Conservation (phyloP, 2,329 filamentous ascomycete species). For the Pestalotiopsis sp. region DNA sequence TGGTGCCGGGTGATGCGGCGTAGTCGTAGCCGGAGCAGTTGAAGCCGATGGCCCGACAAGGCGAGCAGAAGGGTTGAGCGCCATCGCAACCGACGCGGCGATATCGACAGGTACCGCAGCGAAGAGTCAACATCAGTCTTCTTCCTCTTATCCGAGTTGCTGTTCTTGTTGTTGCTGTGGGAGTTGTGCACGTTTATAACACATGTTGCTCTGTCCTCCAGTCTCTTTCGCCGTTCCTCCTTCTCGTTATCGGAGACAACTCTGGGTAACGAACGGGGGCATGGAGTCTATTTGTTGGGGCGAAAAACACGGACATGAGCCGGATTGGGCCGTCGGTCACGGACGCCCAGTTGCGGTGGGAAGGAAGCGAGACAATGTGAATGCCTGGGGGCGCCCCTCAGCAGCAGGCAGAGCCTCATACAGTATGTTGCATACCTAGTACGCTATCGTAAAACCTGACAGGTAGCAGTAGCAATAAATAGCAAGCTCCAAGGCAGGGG, state of each 20-base stretch:
- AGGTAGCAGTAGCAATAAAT: neutral
- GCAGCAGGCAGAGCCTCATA: slow-evolving; percentile 3
- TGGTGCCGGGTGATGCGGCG: neutral
- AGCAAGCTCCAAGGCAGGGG: neutral
- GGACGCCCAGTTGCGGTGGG: neutral
- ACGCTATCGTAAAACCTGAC: neutral
- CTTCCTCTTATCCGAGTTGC: neutral
- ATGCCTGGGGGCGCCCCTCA: slow-evolving; percentile 1
- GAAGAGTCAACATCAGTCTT: slow-evolving; percentile 1
- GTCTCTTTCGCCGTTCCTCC: neutral
- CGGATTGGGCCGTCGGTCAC: neutral
- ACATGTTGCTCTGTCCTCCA: neutral
- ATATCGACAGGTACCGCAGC: slow-evolving; percentile 10
- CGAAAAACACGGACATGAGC: neutral
- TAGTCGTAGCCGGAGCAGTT: slow-evolving; percentile 11
- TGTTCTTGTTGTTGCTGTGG: neutral
- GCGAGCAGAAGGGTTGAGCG: slow-evolving; percentile 7
- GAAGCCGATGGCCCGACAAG: slow-evolving; percentile 6
- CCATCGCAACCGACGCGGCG: slow-evolving; percentile 10
- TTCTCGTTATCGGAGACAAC: neutral
- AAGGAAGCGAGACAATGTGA: neutral
- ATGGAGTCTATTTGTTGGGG: neutral
- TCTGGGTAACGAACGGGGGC: neutral
- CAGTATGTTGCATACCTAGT: no score
- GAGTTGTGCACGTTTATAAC: neutral